Evolutionary conservation across 176 grass and related monocot species (phyloP).

Genomic region (Pharus latifolius): DNA sequence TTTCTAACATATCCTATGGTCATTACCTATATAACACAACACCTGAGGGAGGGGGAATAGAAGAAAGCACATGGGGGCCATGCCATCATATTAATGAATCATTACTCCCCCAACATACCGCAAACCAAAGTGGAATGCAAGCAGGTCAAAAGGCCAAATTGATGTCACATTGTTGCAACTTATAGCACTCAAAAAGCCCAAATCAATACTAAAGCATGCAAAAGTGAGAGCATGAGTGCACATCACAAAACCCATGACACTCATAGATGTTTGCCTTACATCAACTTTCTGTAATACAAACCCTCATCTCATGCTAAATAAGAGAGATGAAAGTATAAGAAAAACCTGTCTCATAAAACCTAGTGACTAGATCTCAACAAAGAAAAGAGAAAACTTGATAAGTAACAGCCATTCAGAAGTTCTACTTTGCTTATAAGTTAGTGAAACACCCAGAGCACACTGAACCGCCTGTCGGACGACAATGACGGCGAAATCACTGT

Average conservation of each 20-base stretch:
- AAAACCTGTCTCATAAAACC: too few relatives aligned
- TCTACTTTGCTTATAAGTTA: background rate
- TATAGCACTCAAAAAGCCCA: conserved; percentile 9
- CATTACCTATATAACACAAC: too few relatives aligned
- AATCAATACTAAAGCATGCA: conserved; percentile 21
- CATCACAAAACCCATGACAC: conserved; percentile 12
- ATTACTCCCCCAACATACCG: conserved; percentile 19
- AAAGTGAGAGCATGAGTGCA: background rate
- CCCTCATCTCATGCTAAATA: conserved; percentile 34
- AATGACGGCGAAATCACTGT: conserved; percentile 14
- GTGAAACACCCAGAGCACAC: conserved; percentile 10
- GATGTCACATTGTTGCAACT: conserved; percentile 17
- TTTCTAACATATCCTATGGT: too few relatives aligned
- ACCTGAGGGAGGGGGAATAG: conserved; percentile 1
- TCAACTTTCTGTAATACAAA: conserved; percentile 15
- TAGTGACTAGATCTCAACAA: too few relatives aligned
- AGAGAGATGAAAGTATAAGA: conserved; percentile 15
- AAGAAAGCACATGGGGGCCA: conserved; percentile 29
- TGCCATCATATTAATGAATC: conserved; percentile 30
- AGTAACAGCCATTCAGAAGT: conserved; percentile 4
- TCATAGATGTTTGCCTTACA: conserved; percentile 20
- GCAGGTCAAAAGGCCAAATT: conserved; percentile 20
- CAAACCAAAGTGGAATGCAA: conserved; percentile 32
- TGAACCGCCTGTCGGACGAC: conserved; percentile 21
- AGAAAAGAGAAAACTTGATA: background rate